These are phyloP conservation scores for Alternaria novae-zelandiae DNA, from an alignment of 2,329 filamentous ascomycete species.

Conservation along the genomic window DNA sequence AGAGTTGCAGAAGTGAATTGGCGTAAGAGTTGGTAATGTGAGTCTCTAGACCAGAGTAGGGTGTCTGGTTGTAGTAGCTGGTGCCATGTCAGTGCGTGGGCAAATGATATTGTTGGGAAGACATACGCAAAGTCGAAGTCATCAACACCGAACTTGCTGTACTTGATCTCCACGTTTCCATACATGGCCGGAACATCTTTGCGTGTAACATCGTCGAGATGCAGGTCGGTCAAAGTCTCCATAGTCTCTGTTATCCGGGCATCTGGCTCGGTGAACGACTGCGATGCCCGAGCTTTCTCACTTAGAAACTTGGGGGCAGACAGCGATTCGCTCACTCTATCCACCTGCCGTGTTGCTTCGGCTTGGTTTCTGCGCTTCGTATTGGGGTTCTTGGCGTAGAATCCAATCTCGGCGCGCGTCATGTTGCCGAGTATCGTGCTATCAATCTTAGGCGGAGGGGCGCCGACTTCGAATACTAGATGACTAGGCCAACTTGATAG, in stretches of 20 bases:
- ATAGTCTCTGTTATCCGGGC: slow-evolving; percentile 59
- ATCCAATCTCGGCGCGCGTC: slow-evolving; percentile 75
- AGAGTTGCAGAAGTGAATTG: slow-evolving; percentile 87
- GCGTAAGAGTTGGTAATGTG: slow-evolving; percentile 97
- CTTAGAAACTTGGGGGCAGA: slow-evolving; percentile 91
- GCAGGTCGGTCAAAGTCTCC: slow-evolving; percentile 70
- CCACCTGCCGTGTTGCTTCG: slow-evolving; percentile 72
- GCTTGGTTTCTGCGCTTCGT: slow-evolving; percentile 80
- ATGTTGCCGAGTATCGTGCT: slow-evolving; percentile 71
- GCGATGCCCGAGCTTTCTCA: slow-evolving; percentile 80
- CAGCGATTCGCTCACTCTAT: slow-evolving; percentile 66
- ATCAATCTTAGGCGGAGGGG: slow-evolving; percentile 78
- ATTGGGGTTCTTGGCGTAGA: slow-evolving; percentile 78
- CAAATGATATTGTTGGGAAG: not conserved
- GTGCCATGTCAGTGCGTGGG: slow-evolving; percentile 1
- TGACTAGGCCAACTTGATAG: slow-evolving; percentile 90
- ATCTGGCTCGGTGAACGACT: slow-evolving; percentile 36
- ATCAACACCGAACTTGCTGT: slow-evolving; percentile 98
- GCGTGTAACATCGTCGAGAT: slow-evolving; percentile 74
- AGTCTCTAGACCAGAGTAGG: slow-evolving; percentile 89
- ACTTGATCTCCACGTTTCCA: slow-evolving; percentile 95
- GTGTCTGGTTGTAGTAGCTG: slow-evolving; percentile 93
- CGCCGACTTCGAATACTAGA: slow-evolving; percentile 82
- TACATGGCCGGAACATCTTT: slow-evolving; percentile 89
- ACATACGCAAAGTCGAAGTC: slow-evolving; percentile 94